Evolutionary conservation across 2,329 filamentous ascomycete genomes (phyloP), one percentile per base, ranked within the genome.

Genomic region (Aureobasidium sp.): DNA sequence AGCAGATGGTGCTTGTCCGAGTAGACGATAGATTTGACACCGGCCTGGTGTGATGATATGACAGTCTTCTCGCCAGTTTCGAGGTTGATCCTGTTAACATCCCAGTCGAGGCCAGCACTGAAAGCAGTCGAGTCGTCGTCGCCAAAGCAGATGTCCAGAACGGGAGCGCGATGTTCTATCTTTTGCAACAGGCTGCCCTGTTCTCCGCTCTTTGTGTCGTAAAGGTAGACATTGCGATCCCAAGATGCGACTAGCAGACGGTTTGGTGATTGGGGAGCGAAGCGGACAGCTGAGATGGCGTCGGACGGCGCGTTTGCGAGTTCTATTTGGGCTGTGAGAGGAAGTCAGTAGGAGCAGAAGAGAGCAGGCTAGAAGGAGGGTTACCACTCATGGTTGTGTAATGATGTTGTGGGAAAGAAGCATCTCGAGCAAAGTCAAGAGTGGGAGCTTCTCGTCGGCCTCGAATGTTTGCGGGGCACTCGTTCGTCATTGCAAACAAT

Each of bases 131-230:
- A 82, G 70, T 93, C 89, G 74, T 85, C 85, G 66, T 85, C 84
- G 66, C 93, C 93, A 70, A 95, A 99, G 76, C 91, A 96, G 21
- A 94, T 88, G 72, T 96, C 91, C 62, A 99, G 80, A 9, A 99
- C 88, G 0, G 94, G 91, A 8, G 90, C 90, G 64, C 86, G 84
- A 73, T 94, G 88, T 73, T 91, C 87, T 70, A 88, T 91, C 66
- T 87, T 90, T 66, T 84, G 82, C 36, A 92, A 70, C 34, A 95
- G 79, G 60, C 82, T 83, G 7, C 85, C 82, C 41, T 82, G 79
- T 65, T 82, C 70, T 36, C 71, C 80, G 27, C 72, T 73, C 55
- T 54, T 62, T 63, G 88, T 82, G 71, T 96, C 90, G 80, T 97
- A 97, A 58, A 93, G 81, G 75, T 97, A 96, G 61, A 96, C 85